phyloP scores from a whole-genome alignment of 192 early-diverging fungal genomes.

The Rhizophagus sp. region DNA sequence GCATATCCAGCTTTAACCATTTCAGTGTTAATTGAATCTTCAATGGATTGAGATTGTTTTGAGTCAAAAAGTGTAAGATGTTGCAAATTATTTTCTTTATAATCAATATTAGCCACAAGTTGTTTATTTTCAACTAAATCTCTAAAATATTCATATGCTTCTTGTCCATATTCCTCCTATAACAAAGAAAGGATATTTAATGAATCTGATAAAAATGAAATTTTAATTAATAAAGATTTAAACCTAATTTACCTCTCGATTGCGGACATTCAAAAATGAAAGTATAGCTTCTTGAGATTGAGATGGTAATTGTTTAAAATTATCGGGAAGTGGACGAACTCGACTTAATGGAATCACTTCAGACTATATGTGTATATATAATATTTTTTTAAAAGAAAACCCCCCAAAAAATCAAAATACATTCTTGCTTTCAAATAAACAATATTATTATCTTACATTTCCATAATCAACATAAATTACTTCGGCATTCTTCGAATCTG shows the following conservation, averaged over 20 bases:
- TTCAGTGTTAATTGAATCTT: slow-evolving; percentile 69
- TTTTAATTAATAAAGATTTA: background rate
- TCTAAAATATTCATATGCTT: slow-evolving; percentile 70
- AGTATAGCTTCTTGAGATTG: slow-evolving; percentile 84
- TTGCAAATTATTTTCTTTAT: slow-evolving; percentile 54
- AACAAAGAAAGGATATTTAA: slow-evolving; percentile 1
- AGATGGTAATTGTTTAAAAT: slow-evolving; percentile 67
- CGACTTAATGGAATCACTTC: slow-evolving; percentile 73
- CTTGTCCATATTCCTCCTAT: slow-evolving; percentile 75
- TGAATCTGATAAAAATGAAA: background rate
- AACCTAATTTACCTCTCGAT: slow-evolving; percentile 28
- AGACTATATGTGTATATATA: slow-evolving; percentile 35
- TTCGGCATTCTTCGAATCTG: slow-evolving; percentile 61
- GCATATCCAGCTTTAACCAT: slow-evolving; percentile 67
- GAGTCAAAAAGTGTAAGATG: slow-evolving; percentile 73
- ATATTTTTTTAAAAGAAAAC: too few species aligned
- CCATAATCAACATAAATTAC: slow-evolving; percentile 95
- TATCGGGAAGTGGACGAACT: slow-evolving; percentile 71
- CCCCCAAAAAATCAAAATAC: background rate
- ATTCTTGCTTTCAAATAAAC: background rate
- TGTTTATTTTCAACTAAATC: slow-evolving; percentile 63
- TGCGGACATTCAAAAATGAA: slow-evolving; percentile 76
- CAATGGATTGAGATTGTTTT: slow-evolving; percentile 53
- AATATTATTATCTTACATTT: slow-evolving; percentile 59
- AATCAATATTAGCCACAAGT: slow-evolving; percentile 76